Conservation (phyloP, 1,139 yeast genomes). For the Hyphopichia khmerensis region DNA sequence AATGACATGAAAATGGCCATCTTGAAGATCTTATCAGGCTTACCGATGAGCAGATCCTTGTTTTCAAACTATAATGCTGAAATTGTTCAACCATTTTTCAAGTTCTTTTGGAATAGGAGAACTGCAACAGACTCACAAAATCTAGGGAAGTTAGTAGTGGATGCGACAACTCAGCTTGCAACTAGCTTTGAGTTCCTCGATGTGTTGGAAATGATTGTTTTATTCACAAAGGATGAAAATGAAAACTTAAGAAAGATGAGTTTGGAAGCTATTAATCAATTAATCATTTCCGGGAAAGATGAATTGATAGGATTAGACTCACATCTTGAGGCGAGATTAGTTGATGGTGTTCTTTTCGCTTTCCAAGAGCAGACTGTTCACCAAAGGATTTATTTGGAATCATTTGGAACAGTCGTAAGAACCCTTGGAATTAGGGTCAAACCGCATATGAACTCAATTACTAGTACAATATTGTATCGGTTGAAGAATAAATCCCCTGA, state of each 20-base stretch:
- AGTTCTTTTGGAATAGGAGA: slow-evolving; percentile 76
- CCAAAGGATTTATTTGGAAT: slow-evolving; percentile 55
- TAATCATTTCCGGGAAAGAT: slow-evolving; percentile 26
- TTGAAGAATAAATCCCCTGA: slow-evolving; percentile 72
- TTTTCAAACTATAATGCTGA: slow-evolving; percentile 33
- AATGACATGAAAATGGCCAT: slow-evolving; percentile 86
- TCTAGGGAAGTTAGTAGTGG: slow-evolving; percentile 60
- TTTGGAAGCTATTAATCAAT: slow-evolving; percentile 56
- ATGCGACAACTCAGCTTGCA: slow-evolving; percentile 70
- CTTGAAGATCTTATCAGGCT: slow-evolving; percentile 35
- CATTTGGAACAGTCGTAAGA: slow-evolving; percentile 65
- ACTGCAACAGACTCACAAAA: slow-evolving; percentile 53
- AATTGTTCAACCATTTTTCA: slow-evolving; percentile 64
- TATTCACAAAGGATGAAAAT: slow-evolving; percentile 73
- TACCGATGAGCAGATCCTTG: slow-evolving; percentile 33
- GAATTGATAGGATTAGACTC: slow-evolving; percentile 38
- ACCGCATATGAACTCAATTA: slow-evolving; percentile 74
- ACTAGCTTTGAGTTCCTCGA: slow-evolving; percentile 64
- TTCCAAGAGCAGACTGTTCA: slow-evolving; percentile 73
- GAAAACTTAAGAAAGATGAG: slow-evolving; percentile 81
- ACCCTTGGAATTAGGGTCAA: slow-evolving; percentile 68
- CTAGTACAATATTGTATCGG: slow-evolving; percentile 72
- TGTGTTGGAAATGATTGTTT: slow-evolving; percentile 57
- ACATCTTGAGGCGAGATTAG: slow-evolving; percentile 57
- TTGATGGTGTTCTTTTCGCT: slow-evolving; percentile 83